phyloP scores from a whole-genome alignment of 2,329 filamentous ascomycete species.

The Fusarium scirpi region DNA sequence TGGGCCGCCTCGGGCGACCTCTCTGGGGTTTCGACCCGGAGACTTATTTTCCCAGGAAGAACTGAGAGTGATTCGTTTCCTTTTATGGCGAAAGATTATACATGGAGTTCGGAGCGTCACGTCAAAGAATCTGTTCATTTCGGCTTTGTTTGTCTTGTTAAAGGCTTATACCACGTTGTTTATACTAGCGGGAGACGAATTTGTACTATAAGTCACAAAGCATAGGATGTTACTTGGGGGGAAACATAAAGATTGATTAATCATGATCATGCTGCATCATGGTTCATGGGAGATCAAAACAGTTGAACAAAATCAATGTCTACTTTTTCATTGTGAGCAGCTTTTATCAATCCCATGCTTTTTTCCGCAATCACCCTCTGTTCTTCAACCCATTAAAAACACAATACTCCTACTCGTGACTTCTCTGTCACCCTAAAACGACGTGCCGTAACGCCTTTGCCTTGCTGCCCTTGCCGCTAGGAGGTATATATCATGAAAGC shows the following conservation, averaged over 20 bases:
- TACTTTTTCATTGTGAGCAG: conserved; percentile 44
- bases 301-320: conserved; percentile 22
- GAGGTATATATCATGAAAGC: conserved; percentile 45
- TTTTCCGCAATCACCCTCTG: conserved; percentile 17
- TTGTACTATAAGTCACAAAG: neutral
- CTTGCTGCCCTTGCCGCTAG: conserved; percentile 38
- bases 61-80: neutral
- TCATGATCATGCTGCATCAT: conserved; percentile 11
- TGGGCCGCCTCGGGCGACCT: conserved; percentile 62
- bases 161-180: neutral
- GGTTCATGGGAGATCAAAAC: neutral
- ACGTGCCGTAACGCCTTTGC: conserved; percentile 42
- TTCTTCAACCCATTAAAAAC: conserved; percentile 37
- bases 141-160: conserved; percentile 1
- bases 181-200: neutral
- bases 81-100: neutral
- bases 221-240: neutral
- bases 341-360: conserved; percentile 40
- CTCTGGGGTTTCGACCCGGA: conserved; percentile 70
- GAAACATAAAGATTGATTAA: conserved; percentile 17
- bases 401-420: conserved; percentile 20
- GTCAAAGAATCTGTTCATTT: conserved; percentile 1
- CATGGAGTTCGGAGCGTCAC: conserved; percentile 14
- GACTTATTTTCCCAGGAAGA: conserved; percentile 42
- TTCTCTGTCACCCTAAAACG: conserved; percentile 31